Percentiles rank a stretch among this genome's conserved stretches.
Evolutionary conservation across 2,329 filamentous ascomycete species (phyloP).

Genomic region (Beauveria pseudobassiana): DNA sequence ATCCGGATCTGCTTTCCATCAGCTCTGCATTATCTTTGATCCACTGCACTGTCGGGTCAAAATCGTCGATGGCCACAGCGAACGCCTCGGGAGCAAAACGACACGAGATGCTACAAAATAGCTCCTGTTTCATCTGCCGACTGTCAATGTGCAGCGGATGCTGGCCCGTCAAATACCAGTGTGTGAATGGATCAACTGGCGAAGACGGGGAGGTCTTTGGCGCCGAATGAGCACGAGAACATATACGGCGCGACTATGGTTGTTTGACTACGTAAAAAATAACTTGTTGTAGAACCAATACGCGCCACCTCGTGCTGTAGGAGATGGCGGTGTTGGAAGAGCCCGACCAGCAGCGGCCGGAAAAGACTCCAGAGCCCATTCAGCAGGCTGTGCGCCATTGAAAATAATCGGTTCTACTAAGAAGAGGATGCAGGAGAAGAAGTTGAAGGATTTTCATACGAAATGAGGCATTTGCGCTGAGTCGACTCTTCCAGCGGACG

Average conservation of each 20-base stretch:
- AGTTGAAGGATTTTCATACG: background rate
- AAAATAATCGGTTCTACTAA: no score
- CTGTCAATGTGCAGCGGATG: conserved; percentile 37
- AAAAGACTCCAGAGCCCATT: conserved; percentile 14
- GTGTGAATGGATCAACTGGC: conserved; percentile 21
- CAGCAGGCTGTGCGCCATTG: background rate
- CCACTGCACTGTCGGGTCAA: conserved; percentile 34
- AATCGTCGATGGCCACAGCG: conserved; percentile 39
- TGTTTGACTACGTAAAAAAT: conserved; percentile 24
- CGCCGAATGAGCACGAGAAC: conserved; percentile 27
- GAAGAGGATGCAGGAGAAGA: background rate
- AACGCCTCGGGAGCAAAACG: conserved; percentile 44
- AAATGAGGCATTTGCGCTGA: background rate
- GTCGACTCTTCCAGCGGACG: background rate
- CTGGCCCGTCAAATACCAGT: conserved; percentile 25
- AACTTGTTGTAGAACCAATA: conserved; percentile 35
- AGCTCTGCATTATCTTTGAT: conserved; percentile 29
- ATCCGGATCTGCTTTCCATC: conserved; percentile 33
- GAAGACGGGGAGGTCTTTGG: conserved; percentile 26
- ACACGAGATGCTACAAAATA: conserved; percentile 41
- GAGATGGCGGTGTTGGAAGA: conserved; percentile 30
- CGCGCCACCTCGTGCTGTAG: conserved; percentile 33
- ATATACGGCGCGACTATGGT: conserved; percentile 29
- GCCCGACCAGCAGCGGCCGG: conserved; percentile 24
- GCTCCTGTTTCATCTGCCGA: conserved; percentile 31